A percentile compares a stretch with the other conserved stretches of the same genome.
Evolutionary conservation across 2,329 filamentous ascomycete genomes (phyloP).

Genomic region (Lachnellula hyalina): DNA sequence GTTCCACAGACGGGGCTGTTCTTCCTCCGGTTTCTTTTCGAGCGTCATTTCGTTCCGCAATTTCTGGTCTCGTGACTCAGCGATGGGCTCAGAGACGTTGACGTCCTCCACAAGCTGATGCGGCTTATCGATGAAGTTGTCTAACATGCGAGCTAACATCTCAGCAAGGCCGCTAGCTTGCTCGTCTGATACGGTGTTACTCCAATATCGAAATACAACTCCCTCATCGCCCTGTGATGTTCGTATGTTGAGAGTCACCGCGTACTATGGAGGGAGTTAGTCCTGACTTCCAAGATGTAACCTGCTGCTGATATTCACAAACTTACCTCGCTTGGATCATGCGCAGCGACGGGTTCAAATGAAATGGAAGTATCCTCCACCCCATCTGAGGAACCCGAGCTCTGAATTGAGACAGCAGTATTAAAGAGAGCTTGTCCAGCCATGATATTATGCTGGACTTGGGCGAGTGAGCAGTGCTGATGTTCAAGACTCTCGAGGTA

Average conservation of each 20-base stretch:
- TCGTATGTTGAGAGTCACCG: slow-evolving; percentile 32
- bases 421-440: slow-evolving; percentile 20
- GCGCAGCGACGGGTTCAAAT: slow-evolving; percentile 4
- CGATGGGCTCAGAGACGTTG: neutral
- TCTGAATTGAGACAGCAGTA: slow-evolving; percentile 20
- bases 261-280: slow-evolving; percentile 20
- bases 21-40: too few species aligned
- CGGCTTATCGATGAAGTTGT: slow-evolving; percentile 24
- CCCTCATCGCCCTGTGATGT: slow-evolving; percentile 4
- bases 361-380: slow-evolving; percentile 1
- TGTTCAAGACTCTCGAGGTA: slow-evolving; percentile 32
- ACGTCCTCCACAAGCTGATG: slow-evolving; percentile 8
- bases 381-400: neutral
- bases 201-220: slow-evolving; percentile 32
- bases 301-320: slow-evolving; percentile 1
- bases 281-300: neutral
- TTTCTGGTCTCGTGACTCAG: neutral
- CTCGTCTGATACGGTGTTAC: slow-evolving; percentile 33
- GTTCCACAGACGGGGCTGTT: neutral
- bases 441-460: slow-evolving; percentile 31
- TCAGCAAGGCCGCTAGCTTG: slow-evolving; percentile 36
- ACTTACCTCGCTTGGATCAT: slow-evolving; percentile 15
- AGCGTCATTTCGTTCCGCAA: neutral
- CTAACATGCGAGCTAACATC: slow-evolving; percentile 33
- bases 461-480: slow-evolving; percentile 38